phyloP scores from a whole-genome alignment of 176 grass and related monocot genomes.

The Cocos nucifera region DNA sequence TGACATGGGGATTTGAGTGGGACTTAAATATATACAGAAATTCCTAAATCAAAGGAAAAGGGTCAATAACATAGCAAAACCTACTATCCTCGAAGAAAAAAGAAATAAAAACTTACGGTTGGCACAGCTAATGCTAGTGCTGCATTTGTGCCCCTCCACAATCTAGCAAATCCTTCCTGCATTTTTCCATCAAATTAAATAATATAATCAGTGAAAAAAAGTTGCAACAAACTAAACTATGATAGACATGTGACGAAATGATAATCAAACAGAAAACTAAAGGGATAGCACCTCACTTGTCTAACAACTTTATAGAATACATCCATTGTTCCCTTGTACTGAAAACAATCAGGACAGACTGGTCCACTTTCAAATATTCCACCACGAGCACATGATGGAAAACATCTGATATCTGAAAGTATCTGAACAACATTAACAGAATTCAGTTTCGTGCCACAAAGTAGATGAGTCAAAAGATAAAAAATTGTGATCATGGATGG shows the following conservation, averaged over 20 bases:
- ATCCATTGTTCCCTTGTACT: conserved; percentile 89
- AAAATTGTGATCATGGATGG: background rate
- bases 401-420: conserved; percentile 80
- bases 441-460: background rate
- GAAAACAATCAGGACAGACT: conserved; percentile 85
- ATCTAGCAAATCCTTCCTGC: conserved; percentile 79
- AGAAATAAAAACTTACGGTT: conserved; percentile 38
- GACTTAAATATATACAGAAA: background rate
- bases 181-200: conserved; percentile 1
- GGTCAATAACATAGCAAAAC: background rate
- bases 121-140: conserved; percentile 90
- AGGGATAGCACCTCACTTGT: conserved; percentile 31
- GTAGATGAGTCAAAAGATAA: background rate
- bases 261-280: background rate
- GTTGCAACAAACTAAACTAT: too few relatives aligned
- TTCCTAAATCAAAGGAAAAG: background rate
- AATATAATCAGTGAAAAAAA: too few relatives aligned
- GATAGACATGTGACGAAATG: background rate
- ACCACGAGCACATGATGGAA: conserved; percentile 67
- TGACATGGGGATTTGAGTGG: too few relatives aligned
- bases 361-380: conserved; percentile 60
- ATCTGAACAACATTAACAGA: conserved; percentile 31
- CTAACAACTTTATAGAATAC: conserved; percentile 90
- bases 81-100: background rate
- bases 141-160: conserved; percentile 97